A percentile compares a stretch with the other conserved stretches of the same genome.
Evolutionary conservation across 2,329 filamentous ascomycete genomes (phyloP).

Genomic region (Penicillium decumbens): DNA sequence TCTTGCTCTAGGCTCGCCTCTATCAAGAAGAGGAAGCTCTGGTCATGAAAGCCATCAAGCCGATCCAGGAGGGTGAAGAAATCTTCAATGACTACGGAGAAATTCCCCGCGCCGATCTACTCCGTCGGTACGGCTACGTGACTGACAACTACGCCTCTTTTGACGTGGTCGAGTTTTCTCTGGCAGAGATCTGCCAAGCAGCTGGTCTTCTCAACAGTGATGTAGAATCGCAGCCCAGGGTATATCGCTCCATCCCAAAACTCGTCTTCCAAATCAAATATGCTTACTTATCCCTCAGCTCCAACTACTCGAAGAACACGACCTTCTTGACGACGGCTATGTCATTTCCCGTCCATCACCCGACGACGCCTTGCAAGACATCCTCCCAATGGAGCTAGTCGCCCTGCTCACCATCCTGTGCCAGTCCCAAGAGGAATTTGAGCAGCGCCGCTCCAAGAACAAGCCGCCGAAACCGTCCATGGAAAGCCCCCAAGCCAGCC

Average conservation of each 20-base stretch:
- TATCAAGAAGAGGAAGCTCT: conserved; percentile 58
- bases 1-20: conserved; percentile 48
- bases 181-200: conserved; percentile 51
- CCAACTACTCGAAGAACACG: conserved; percentile 58
- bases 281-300: conserved; percentile 19
- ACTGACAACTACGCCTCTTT: conserved; percentile 70
- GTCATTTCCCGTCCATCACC: conserved; percentile 48
- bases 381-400: conserved; percentile 39
- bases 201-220: conserved; percentile 31
- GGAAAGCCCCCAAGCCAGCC: conserved; percentile 24
- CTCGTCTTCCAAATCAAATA: no score
- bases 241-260: no score
- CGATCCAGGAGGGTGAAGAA: conserved; percentile 67
- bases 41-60: conserved; percentile 65
- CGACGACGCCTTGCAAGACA: conserved; percentile 29
- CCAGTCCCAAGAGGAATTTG: conserved; percentile 31
- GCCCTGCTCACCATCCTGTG: conserved; percentile 36
- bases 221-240: conserved; percentile 29
- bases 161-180: conserved; percentile 75
- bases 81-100: conserved; percentile 88
- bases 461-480: conserved; percentile 37
- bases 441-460: conserved; percentile 32
- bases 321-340: conserved; percentile 68
- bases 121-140: conserved; percentile 84
- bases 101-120: conserved; percentile 73